Evolutionary conservation across 129 eudicot genomes (phyloP).

Genomic region (Lonicera japonica): DNA sequence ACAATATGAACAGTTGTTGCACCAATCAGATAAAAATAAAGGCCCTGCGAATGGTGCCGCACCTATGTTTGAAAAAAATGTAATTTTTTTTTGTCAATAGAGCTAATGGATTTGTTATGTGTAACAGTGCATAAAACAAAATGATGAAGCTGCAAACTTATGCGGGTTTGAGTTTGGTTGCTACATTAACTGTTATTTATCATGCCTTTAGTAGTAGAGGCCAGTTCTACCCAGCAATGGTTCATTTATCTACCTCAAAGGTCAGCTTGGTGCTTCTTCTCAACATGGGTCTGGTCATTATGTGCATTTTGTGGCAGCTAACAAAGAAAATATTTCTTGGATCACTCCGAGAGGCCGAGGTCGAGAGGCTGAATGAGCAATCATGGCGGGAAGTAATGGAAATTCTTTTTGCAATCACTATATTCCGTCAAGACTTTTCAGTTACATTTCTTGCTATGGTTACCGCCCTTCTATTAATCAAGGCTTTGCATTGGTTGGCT

Average conservation of each 20-base stretch:
- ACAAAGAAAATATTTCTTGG: constrained; percentile 83
- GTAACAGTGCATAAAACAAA: constrained; percentile 34
- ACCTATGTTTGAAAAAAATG: too few species aligned
- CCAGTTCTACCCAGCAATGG: constrained; percentile 95
- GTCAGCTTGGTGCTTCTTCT: constrained; percentile 87
- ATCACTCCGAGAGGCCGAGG: constrained; percentile 91
- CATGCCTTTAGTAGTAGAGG: constrained; percentile 90
- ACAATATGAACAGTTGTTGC: too few species aligned
- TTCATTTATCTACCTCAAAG: constrained; percentile 86
- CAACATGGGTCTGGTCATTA: constrained; percentile 92
- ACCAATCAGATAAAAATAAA: too few species aligned
- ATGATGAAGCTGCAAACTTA: constrained; percentile 89
- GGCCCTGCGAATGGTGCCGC: too few species aligned
- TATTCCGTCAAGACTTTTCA: constrained; percentile 90
- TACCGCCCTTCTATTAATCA: constrained; percentile 74
- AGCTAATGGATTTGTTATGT: not conserved
- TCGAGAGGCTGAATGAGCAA: constrained; percentile 96
- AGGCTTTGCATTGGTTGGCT: constrained; percentile 99
- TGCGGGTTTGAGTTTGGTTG: constrained; percentile 70
- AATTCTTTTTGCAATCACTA: constrained; percentile 91
- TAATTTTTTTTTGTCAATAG: not conserved
- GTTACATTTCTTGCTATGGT: constrained; percentile 92
- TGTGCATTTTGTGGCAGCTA: constrained; percentile 95
- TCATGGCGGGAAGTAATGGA: constrained; percentile 99
- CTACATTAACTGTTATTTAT: constrained; percentile 72